Base-by-base conservation (phyloP, 2,329 filamentous ascomycete genomes). In the Byssochlamys sp. region DNA sequence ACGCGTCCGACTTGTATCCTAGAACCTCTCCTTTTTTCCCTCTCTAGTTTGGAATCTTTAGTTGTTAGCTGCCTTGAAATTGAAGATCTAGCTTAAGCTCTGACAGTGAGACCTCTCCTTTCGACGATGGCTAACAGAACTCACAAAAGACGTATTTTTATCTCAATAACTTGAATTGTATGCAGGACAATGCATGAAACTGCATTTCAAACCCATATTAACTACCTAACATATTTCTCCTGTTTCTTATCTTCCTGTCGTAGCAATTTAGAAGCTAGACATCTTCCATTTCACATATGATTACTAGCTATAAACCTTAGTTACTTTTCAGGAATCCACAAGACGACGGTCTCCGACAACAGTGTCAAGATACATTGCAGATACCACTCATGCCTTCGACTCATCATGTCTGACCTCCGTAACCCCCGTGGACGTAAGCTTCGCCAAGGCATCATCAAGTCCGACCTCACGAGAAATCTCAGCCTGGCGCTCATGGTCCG, bases 391-490 rank as follows among this genome's bases (percentile, higher is more conserved):
- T 12, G 49, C 49, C 25, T 51, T 51, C 10, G 10, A 14, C 25
- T 51, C 49, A 11, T 51, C 27, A 28, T 51, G 49, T 27, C 55
- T 49, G 25, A 58, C 24, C 26, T 54, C 52, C 25, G 24, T 28
- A n/a, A 51, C 26, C 3, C 31, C 10, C 31, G 51, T 10, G n/a
- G 19, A 48, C 2, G 52, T 45, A 9, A 62, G 27, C 26, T 56
- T 55, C 14, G 52, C 61, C n/a, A 61, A 53, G 12, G 59, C 59
- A 53, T 56, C 58, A 54, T 76, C 73, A 54, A 88, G 74, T 0
- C 87, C 87, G 59, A 89, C 84, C 67, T 89, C 86, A 10, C 75
- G 72, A 67, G 87, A 86, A 65, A 90, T 88, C 70, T 87, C 84
- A 7, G 78, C 80, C 83, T 88, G 88, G 28, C 85, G 80, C 72